Base-by-base conservation (phyloP, 305 asterid genomes). In the Fraxinus albicans region DNA sequence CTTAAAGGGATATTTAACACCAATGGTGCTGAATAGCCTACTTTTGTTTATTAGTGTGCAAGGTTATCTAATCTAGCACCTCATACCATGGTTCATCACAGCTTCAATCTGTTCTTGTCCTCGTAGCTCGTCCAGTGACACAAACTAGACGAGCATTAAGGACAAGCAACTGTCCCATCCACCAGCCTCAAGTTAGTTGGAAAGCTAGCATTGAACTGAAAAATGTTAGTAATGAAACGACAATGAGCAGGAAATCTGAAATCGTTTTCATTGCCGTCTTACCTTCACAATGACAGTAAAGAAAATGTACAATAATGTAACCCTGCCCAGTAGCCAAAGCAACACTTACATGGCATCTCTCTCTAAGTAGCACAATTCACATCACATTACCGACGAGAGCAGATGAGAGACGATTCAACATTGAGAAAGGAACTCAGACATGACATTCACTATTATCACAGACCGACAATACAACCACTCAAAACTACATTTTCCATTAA, bases 401-500 rank as follows among this genome's bases (percentile, higher is more conserved):
- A 63, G 33, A 63, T 23, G 73, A 25, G 34, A 60, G 73, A 25
- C 1, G 17, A 65, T 21, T 23, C 31, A 65, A 65, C 31, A 65
- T 63, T 8, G 15, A 25, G 73, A 63, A 63, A 65, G 73, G 34
- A 65, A 23, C 34, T 25, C 2, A 47, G 34, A 65, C 31, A 8
- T 65, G 34, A 25, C 17, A 23, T 58, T 58, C 69, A 58, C 69
- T 58, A 58, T 58, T 19, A 58, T 58, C 29, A 21, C 34, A 65
- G 17, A 65, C 73, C 34, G 19, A 25, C 34, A 19, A 19, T 8
- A 55, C 67, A 21, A 2, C 12, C 10, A 19, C 25, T 58, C 69
- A 58, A 19, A 58, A 58, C 69, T 58, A 58, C 9, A 58, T 58
- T 58, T 21, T 58, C 74, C 33, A 65, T 33, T 89, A 80, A 81